Conservation (phyloP, 116 monocot species). For the Dioscorea cayenensis region DNA sequence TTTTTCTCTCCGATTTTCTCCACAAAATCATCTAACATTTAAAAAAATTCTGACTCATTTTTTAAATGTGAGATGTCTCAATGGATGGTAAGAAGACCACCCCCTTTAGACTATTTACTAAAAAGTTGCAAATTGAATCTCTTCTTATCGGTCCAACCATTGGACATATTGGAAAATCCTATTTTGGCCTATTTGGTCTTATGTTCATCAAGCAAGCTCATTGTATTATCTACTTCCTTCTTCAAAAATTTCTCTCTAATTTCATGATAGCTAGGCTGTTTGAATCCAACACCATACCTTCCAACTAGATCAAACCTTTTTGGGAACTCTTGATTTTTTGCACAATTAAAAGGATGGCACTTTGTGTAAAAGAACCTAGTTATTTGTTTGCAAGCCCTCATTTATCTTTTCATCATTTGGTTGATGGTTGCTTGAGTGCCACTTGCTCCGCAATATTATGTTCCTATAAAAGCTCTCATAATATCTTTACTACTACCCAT, state of each 20-base stretch:
- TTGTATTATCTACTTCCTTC: not conserved
- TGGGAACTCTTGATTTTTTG: not conserved
- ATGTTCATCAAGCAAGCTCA: not conserved
- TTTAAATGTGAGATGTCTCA: not conserved
- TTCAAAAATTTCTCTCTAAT: not conserved
- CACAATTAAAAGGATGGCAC: not conserved
- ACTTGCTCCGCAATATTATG: not conserved
- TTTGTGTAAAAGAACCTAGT: too few relatives aligned
- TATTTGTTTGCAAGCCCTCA: not conserved
- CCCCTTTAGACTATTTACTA: slow-evolving; percentile 8
- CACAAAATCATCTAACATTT: slow-evolving; percentile 3
- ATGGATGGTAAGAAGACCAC: not conserved
- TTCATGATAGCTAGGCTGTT: not conserved
- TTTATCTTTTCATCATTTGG: not conserved
- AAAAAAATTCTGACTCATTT: not conserved
- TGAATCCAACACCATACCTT: not conserved
- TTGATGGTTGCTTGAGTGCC: not conserved
- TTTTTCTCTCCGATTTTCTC: not conserved
- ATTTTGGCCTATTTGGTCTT: too few relatives aligned
- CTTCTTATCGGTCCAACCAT: slow-evolving; percentile 8
- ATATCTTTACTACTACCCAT: not conserved
- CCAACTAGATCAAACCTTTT: not conserved
- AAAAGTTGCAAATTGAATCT: slow-evolving; percentile 2
- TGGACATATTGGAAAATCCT: not conserved
- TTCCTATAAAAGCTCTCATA: not conserved